These are phyloP conservation scores for Zymoseptoria ardabiliae DNA, from an alignment of 2,329 filamentous ascomycete genomes.

Conservation along the genomic window DNA sequence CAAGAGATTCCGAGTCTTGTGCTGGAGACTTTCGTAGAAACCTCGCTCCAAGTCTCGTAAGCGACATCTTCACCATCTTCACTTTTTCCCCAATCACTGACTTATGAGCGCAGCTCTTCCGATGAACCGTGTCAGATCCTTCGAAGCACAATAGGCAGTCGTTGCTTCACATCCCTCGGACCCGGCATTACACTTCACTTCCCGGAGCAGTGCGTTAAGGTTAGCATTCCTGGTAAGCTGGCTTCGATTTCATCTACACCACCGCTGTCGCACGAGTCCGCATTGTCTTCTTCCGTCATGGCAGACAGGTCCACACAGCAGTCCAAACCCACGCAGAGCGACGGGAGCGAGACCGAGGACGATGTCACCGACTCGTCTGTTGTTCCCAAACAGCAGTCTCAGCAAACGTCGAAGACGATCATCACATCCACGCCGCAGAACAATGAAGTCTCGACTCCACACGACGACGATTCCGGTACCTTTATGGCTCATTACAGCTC, in stretches of 20 bases:
- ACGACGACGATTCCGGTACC: neutral
- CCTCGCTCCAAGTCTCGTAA: neutral
- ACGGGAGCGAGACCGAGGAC: neutral
- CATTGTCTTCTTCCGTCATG: neutral
- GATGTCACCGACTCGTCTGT: neutral
- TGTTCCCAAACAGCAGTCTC: neutral
- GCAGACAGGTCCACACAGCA: neutral
- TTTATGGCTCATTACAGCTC: neutral
- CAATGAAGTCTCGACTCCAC: neutral
- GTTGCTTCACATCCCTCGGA: too few relatives aligned
- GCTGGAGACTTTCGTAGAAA: neutral
- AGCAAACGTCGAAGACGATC: neutral
- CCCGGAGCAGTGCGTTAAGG: too few relatives aligned
- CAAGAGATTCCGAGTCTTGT: neutral
- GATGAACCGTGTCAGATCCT: too few relatives aligned
- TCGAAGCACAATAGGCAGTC: too few relatives aligned
- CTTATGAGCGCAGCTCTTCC: too few relatives aligned
- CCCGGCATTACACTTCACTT: too few relatives aligned
- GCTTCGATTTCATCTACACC: too few relatives aligned
- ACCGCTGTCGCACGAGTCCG: too few relatives aligned
- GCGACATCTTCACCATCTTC: neutral
- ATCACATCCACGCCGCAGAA: too few relatives aligned
- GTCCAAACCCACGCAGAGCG: neutral
- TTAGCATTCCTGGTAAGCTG: too few relatives aligned
- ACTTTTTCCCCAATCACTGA: neutral